Conservation (phyloP, 2,329 filamentous ascomycete genomes). For the Curvularia eragrostidis region DNA sequence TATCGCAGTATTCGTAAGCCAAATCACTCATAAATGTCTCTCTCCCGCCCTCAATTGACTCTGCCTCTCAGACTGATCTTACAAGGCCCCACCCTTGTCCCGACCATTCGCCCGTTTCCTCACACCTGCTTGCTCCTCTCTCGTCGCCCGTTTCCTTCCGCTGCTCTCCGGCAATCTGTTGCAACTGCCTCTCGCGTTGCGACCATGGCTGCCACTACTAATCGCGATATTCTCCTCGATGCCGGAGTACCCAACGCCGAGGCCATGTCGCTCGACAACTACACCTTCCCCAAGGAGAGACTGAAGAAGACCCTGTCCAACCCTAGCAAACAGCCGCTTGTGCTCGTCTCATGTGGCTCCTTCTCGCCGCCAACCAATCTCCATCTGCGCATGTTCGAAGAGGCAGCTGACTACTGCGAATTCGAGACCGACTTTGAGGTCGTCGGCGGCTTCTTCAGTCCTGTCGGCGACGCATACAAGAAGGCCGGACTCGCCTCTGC, state of each 20-base stretch:
- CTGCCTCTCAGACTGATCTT: slow-evolving; percentile 14
- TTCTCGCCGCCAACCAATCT: slow-evolving; percentile 79
- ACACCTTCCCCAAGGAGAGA: slow-evolving; percentile 67
- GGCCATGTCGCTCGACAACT: slow-evolving; percentile 54
- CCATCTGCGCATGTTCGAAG: slow-evolving; percentile 86
- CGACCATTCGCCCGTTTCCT: slow-evolving; percentile 7
- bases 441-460: slow-evolving; percentile 82
- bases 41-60: slow-evolving; percentile 26
- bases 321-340: slow-evolving; percentile 65
- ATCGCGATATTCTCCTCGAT: slow-evolving; percentile 30
- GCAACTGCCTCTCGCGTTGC: slow-evolving; percentile 5
- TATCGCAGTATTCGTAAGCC: slow-evolving; percentile 24
- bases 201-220: slow-evolving; percentile 34
- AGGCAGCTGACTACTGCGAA: slow-evolving; percentile 80
- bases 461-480: slow-evolving; percentile 78
- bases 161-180: slow-evolving; percentile 12
- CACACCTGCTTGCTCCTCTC: not conserved
- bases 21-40: slow-evolving; percentile 22
- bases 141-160: slow-evolving; percentile 16
- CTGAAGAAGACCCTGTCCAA: slow-evolving; percentile 64
- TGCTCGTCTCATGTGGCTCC: slow-evolving; percentile 71
- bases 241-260: slow-evolving; percentile 35
- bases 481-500: slow-evolving; percentile 79
- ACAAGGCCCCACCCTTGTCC: slow-evolving; percentile 8
- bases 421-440: slow-evolving; percentile 78